Evolutionary conservation across 345 rosid genomes (phyloP), one percentile per base, ranked within the genome.

Genomic region (Hirschfeldia incana): DNA sequence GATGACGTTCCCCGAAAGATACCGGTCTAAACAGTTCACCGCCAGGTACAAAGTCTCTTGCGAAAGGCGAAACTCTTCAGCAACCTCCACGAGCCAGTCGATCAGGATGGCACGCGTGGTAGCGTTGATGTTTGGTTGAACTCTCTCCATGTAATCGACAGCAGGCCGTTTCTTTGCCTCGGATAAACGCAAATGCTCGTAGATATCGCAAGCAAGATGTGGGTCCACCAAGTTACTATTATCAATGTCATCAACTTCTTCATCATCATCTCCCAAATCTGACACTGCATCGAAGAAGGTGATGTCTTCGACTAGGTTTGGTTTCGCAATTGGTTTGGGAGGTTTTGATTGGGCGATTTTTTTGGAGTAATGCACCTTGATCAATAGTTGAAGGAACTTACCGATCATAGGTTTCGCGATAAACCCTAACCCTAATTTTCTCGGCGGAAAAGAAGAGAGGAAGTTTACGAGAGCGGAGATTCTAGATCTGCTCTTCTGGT

Each of bases 51-150:
- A 67, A 0, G 98, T 92, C 80, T 94, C 98, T 0, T 95, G 90
- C 46, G 89, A 88, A 55, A 92, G 98, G 83, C 97, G 88, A 83
- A 92, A 92, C 84, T 91, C 98, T 85, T 94, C 98, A 78, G 94
- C 89, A 58, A 94, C 98, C 85, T 85, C 87, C 62, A 87, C 88
- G 1, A 87, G 86, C 87, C 87, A 85, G 71, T 87, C 89, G 34
- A 87, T 66, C 27, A 87, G 78, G 65, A 85, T 72, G 30, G 88
- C 75, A 44, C 88, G 86, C 88, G 80, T 87, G 69, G 70, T 67
- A n/a, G 84, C 81, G 78, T 83, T 80, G 15, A 87, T 80, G 64
- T 75, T 81, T 49, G 39, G 51, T 80, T 87, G 89, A 42, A 81
- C 29, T 6, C 67, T 83, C 75, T 85, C 88, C 85, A 87, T 83